Conservation (phyloP, 768 basidiomycete genomes). For the Boletus reticulatus region DNA sequence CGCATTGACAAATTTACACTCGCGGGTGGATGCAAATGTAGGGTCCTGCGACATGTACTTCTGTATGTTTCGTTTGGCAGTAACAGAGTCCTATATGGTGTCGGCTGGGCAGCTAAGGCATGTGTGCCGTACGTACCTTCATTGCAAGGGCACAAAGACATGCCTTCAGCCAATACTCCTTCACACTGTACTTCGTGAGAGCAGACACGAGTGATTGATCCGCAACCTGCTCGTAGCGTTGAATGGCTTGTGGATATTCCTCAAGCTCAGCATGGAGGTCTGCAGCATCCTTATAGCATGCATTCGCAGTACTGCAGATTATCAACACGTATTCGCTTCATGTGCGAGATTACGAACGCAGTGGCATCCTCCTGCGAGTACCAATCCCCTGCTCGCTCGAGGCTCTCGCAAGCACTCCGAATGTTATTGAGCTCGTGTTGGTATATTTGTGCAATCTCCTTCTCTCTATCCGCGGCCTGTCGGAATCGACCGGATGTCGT, state of each 20-base stretch:
- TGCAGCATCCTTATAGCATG: constrained; percentile 94
- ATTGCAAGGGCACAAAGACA: constrained; percentile 87
- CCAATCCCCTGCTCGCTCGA: constrained; percentile 91
- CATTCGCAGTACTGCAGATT: constrained; percentile 79
- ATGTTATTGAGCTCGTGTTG: constrained; percentile 80
- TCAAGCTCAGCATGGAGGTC: constrained; percentile 91
- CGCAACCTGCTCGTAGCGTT: constrained; percentile 88
- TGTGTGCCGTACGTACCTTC: constrained; percentile 52
- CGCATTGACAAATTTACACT: constrained; percentile 82
- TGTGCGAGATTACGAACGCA: constrained; percentile 59
- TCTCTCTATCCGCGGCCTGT: constrained; percentile 97
- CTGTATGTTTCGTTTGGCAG: constrained; percentile 73
- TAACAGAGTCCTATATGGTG: constrained; percentile 70
- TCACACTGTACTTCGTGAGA: constrained; percentile 97
- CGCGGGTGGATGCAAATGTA: constrained; percentile 84
- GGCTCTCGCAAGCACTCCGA: constrained; percentile 86
- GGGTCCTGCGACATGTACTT: constrained; percentile 81
- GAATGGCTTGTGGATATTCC: constrained; percentile 81
- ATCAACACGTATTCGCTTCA: constrained; percentile 1
- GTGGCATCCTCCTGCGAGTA: constrained; percentile 96
- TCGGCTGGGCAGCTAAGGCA: constrained; percentile 5
- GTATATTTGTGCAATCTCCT: constrained; percentile 93
- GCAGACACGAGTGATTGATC: constrained; percentile 74
- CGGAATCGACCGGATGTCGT: constrained; percentile 87
- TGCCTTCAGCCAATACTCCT: constrained; percentile 93